phyloP scores from a whole-genome alignment of 2,329 filamentous ascomycete species.

The Chrysoporthe deuterocubensis region DNA sequence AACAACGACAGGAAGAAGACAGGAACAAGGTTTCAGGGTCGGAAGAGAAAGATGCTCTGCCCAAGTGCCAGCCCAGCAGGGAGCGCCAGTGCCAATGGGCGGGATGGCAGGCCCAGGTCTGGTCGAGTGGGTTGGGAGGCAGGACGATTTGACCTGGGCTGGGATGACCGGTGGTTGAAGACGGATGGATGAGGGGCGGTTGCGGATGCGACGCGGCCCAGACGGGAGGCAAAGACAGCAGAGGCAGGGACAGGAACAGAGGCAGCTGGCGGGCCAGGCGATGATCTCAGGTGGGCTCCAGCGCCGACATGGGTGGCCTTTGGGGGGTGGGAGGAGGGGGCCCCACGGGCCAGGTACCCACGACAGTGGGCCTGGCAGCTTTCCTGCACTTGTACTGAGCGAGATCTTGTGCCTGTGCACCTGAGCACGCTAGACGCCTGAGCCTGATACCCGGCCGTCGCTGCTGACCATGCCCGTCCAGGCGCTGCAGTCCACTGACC shows the following conservation, averaged over 20 bases:
- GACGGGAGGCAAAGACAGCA: background rate
- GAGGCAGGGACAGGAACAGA: background rate
- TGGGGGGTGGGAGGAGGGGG: too few relatives aligned
- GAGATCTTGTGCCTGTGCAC: background rate
- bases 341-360: background rate
- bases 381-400: background rate
- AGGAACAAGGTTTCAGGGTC: background rate
- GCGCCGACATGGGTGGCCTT: background rate
- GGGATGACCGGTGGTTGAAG: background rate
- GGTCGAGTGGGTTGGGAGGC: background rate
- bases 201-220: slow-evolving; percentile 3
- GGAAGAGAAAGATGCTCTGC: background rate
- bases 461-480: background rate
- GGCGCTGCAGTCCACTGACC: background rate
- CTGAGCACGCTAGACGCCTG: background rate
- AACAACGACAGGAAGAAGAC: background rate
- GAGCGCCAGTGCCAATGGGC: background rate
- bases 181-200: slow-evolving; percentile 3
- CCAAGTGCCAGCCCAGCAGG: background rate
- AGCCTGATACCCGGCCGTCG: background rate
- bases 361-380: background rate
- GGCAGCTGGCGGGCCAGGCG: background rate
- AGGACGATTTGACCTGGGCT: background rate
- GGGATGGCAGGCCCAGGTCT: background rate
- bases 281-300: slow-evolving; percentile 3